Base-by-base conservation (phyloP, 805 yeast genomes). In the Lipomyces starkeyi region DNA sequence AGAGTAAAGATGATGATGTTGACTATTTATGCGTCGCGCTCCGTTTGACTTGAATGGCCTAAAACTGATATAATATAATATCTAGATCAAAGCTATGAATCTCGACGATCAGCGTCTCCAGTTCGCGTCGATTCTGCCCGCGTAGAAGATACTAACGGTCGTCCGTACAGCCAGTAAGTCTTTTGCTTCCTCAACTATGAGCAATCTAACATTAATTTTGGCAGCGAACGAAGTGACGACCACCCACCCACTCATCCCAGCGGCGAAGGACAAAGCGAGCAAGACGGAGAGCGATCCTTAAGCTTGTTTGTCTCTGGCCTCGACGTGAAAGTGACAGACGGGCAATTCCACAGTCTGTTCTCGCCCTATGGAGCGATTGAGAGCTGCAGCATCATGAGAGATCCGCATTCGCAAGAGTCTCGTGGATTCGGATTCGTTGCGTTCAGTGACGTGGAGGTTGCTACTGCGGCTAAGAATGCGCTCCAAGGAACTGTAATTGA, bases 401-500 rank as follows among this genome's bases (percentile, higher is more conserved):
- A 85, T 74, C 80, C 83, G 0, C 79, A 75, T 55, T 79, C 86
- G 0, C 77, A 80, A 1, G 80, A 75, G 34, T 79, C 85, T 7
- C 80, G 84, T 67, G 87, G 87, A 1, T 85, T 83, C 74, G 88
- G 87, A 8, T 85, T 85, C 70, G 83, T 84, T 25, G 78, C 82
- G 57, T 83, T 84, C 73, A 74, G 68, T 54, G 76, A 80, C n/a
- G 75, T 76, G n/a, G 82, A 78, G n/a, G 77, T 77, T 2, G 86
- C 85, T 64, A 80, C 79, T 61, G 77, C 78, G n/a, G 87, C 86
- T 0, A 74, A 82, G 20, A 74, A 73, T n/a, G 83, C 78, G 59
- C 80, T 84, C 78, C 79, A 81, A 67, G 86, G 86, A 1, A 68
- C 73, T 5, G 73, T 78, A 6, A 65, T 84, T 7, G 83, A 82